Conservation (phyloP, 371 early-diverging fungal genomes). For the Mortierella sp. region DNA sequence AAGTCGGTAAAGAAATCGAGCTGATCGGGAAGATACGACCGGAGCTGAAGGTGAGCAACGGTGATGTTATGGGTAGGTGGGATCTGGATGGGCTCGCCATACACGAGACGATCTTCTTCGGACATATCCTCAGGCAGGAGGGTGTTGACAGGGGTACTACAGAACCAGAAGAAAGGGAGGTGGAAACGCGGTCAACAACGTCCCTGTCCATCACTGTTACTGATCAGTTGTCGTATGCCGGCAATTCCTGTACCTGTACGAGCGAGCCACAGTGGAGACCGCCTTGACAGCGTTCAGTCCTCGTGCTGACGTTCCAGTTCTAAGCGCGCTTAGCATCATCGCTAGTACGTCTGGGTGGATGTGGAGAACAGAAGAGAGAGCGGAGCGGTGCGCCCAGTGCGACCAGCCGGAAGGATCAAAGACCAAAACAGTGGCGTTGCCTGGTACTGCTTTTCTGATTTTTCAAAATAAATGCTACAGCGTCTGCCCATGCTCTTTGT, state of each 20-base stretch:
- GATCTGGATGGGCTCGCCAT: constrained; percentile 58
- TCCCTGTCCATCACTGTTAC: not conserved
- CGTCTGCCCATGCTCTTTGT: too few species aligned
- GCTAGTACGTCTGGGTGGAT: not conserved
- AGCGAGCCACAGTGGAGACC: constrained; percentile 34
- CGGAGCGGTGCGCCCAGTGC: not conserved
- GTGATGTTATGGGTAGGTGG: constrained; percentile 73
- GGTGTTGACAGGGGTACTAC: constrained; percentile 10
- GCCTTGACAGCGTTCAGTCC: constrained; percentile 28
- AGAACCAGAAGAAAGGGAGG: not conserved
- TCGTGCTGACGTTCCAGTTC: constrained; percentile 30
- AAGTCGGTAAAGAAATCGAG: constrained; percentile 91
- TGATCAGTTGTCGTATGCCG: not conserved
- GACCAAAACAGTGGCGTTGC: constrained; percentile 10
- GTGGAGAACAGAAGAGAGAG: not conserved
- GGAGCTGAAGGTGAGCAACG: constrained; percentile 78
- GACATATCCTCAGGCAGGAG: constrained; percentile 38
- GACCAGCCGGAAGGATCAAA: not conserved
- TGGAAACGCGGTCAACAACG: constrained; percentile 1
- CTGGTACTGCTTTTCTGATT: too few species aligned
- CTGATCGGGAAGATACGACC: constrained; percentile 79
- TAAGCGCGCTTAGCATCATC: constrained; percentile 46
- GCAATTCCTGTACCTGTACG: constrained; percentile 35
- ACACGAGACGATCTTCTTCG: constrained; percentile 47
- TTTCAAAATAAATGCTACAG: too few species aligned